Evolutionary conservation across 2,329 filamentous ascomycete genomes (phyloP).

Genomic region (Emmonsiellopsis sp.): DNA sequence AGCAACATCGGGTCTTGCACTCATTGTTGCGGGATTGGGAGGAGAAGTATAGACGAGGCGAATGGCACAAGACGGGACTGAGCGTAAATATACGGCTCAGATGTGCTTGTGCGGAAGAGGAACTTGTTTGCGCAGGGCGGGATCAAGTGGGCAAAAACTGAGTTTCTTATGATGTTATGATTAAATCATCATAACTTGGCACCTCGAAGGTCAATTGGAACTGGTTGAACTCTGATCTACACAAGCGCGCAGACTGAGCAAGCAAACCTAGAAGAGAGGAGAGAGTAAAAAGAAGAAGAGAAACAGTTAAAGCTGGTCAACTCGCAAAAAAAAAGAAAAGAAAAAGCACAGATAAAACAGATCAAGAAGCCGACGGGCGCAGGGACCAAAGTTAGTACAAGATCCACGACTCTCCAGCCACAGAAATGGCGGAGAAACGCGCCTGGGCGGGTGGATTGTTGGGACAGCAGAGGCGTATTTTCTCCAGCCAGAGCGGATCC

Average conservation of each 20-base stretch:
- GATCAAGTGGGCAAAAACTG: not conserved
- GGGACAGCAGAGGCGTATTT: not conserved
- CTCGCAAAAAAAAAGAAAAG: not conserved
- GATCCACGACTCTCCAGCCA: too few species aligned
- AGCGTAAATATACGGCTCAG: too few species aligned
- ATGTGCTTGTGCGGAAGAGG: too few species aligned
- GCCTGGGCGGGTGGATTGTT: not conserved
- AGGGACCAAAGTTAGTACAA: not conserved
- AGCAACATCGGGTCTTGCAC: constrained; percentile 1
- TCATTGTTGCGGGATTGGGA: constrained; percentile 1
- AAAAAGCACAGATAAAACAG: not conserved
- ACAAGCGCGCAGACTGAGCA: not conserved
- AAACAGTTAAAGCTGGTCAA: not conserved
- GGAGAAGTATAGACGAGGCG: not conserved
- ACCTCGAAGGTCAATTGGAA: not conserved
- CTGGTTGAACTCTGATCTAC: not conserved
- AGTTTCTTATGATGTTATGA: constrained; percentile 1
- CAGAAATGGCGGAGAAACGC: too few species aligned
- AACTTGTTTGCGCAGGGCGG: too few species aligned
- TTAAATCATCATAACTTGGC: not conserved
- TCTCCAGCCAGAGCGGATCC: too few species aligned
- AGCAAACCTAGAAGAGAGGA: not conserved
- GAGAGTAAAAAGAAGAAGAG: not conserved
- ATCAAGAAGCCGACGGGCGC: not conserved
- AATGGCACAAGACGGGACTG: not conserved